Percentiles rank a stretch among this genome's conserved stretches.
These are phyloP conservation scores for Coffea eugenioides DNA, from an alignment of 257 asterid species.

Conservation along the genomic window DNA sequence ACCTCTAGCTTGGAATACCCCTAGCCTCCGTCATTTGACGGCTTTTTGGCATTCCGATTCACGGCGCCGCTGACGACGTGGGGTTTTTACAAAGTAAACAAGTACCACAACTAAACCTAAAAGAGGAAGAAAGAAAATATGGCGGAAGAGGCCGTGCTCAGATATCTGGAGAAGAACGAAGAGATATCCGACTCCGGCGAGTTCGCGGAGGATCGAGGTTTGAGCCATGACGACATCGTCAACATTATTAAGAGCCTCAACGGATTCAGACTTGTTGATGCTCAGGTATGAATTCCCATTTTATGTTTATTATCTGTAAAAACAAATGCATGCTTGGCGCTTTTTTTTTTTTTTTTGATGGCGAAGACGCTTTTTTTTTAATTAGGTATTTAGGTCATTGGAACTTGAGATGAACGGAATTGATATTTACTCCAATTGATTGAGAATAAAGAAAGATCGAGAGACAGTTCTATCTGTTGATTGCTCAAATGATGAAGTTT, in stretches of 20 bases:
- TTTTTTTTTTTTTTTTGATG: too few relatives aligned
- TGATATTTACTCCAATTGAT: not conserved
- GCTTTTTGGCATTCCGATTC: not conserved
- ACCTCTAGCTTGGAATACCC: not conserved
- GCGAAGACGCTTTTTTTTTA: not conserved
- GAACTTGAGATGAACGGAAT: not conserved
- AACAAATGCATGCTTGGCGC: not conserved
- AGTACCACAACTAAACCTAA: not conserved
- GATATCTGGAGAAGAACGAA: constrained; percentile 54
- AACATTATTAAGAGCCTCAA: constrained; percentile 79
- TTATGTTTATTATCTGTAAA: not conserved
- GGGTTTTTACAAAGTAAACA: too few relatives aligned
- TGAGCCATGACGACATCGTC: constrained; percentile 80
- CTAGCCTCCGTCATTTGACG: not conserved
- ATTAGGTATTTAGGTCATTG: not conserved
- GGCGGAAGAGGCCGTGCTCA: constrained; percentile 87
- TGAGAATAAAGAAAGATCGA: not conserved
- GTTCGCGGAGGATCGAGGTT: constrained; percentile 64
- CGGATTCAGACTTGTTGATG: constrained; percentile 68
- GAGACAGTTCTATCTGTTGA: not conserved
- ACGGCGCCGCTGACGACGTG: not conserved
- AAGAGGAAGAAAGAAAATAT: constrained; percentile 22
- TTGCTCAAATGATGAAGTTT: not conserved
- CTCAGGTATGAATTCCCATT: constrained; percentile 42
- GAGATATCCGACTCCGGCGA: constrained; percentile 63